phyloP scores from a whole-genome alignment of 2,329 filamentous ascomycete genomes.

The Colletotrichum gloeosporioides region DNA sequence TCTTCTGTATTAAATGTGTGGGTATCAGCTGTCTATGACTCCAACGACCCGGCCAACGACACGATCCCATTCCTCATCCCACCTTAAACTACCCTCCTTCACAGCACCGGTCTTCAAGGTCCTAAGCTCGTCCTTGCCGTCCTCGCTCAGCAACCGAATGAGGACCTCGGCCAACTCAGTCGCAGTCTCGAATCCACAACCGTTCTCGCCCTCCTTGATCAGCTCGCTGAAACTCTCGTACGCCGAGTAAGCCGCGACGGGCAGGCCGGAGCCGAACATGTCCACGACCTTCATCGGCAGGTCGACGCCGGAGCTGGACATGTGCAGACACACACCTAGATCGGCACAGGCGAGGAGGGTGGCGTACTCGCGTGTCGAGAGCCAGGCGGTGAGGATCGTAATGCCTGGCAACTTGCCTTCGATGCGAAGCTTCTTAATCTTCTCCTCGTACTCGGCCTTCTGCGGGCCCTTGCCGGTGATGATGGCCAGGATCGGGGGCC shows the following conservation, averaged over 20 bases:
- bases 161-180: slow-evolving; percentile 70
- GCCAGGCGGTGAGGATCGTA: slow-evolving; percentile 81
- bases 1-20: background rate
- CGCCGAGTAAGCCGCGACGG: slow-evolving; percentile 83
- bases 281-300: slow-evolving; percentile 99
- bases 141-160: slow-evolving; percentile 63
- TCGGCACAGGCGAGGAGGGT: slow-evolving; percentile 83
- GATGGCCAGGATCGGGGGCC: slow-evolving; percentile 73
- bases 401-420: slow-evolving; percentile 72
- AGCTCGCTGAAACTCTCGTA: slow-evolving; percentile 92
- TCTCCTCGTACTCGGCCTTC: slow-evolving; percentile 74
- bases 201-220: slow-evolving; percentile 87
- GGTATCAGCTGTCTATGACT: slow-evolving; percentile 33
- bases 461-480: slow-evolving; percentile 95
- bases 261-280: slow-evolving; percentile 95
- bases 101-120: slow-evolving; percentile 72
- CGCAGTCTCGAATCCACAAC: slow-evolving; percentile 79
- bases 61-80: slow-evolving; percentile 93
- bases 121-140: slow-evolving; percentile 58
- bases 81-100: slow-evolving; percentile 76
- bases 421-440: slow-evolving; percentile 66
- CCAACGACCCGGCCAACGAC: slow-evolving; percentile 78
- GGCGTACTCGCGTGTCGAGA: slow-evolving; percentile 85
- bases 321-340: slow-evolving; percentile 90
- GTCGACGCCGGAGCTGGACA: slow-evolving; percentile 91